Evolutionary conservation across 1,284 basidiomycete genomes (phyloP), one percentile per base, ranked within the genome.

Genomic region (Ustilago cynodontis): DNA sequence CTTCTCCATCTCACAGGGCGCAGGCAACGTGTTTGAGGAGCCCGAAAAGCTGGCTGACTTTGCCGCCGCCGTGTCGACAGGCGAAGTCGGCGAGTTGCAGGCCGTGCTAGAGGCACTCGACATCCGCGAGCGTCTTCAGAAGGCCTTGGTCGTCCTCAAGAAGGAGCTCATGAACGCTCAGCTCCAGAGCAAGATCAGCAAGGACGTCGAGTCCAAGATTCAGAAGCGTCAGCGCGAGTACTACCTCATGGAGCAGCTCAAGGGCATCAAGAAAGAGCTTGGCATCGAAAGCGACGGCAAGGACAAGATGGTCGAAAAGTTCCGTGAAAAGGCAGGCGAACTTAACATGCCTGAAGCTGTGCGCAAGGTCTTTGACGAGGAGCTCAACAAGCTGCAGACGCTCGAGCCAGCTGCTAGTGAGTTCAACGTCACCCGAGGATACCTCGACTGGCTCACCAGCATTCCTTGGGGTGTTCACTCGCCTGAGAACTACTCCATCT

Each of bases 151-250:
- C 28, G 94, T 99, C 1, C 90, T 99, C 77, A 98, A 98, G 89
- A 98, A 98, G 88, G 96, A 99, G 87, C 90, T 98, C 39, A 97
- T 98, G 87, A 98, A 98, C 82, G 95, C 95, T 0, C 94, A 98
- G 86, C 88, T 98, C 51, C 96, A 98, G 87, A 92, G 91, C 86
- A 98, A 98, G 88, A 93, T 99, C 69, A 92, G 93, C 14, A 90
- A 94, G 45, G 96, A 99, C 81, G 95, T 99, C 24, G 95, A 99
- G 86, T 91, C 88, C 88, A 98, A 98, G 89, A 98, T 99, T 72
- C 94, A 94, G 55, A 98, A 98, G 87, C 90, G 95, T 16, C 96
- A 99, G 86, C 89, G 95, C 68, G 97, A 99, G 88, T 98, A 97
- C 86, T 98, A 97, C 87, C 89, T 99, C 66, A 95, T 94, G 93